A percentile compares a stretch with the other conserved stretches of the same genome.
phyloP scores from a whole-genome alignment of 805 yeast genomes.

The Zygosaccharomyces kombuchaensis region DNA sequence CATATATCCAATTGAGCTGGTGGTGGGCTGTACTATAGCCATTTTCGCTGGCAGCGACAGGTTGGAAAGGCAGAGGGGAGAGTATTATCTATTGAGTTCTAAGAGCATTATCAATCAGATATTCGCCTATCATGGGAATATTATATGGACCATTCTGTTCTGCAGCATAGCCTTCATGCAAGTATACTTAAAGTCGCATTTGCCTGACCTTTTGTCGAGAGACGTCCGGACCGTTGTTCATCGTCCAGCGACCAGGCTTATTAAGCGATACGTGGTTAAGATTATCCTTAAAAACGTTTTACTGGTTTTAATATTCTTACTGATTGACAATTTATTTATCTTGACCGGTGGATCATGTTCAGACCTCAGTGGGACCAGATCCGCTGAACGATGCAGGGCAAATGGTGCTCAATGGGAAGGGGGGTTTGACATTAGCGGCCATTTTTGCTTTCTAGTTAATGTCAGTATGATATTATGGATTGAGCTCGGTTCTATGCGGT shows the following conservation, averaged over 20 bases:
- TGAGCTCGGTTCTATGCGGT: slow-evolving; percentile 27
- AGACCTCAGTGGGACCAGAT: slow-evolving; percentile 18
- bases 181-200: slow-evolving; percentile 10
- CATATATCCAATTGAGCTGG: slow-evolving; percentile 19
- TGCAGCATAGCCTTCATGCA: slow-evolving; percentile 20
- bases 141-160: slow-evolving; percentile 29
- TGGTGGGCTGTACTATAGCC: slow-evolving; percentile 21
- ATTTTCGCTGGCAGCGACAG: slow-evolving; percentile 17
- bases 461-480: slow-evolving; percentile 41
- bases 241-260: slow-evolving; percentile 3
- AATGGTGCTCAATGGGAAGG: slow-evolving; percentile 41
- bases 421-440: slow-evolving; percentile 55
- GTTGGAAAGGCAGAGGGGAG: slow-evolving; percentile 17
- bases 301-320: slow-evolving; percentile 24
- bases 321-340: slow-evolving; percentile 34
- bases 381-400: slow-evolving; percentile 34
- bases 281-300: slow-evolving; percentile 24
- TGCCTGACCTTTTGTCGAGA: slow-evolving; percentile 14
- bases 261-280: slow-evolving; percentile 26
- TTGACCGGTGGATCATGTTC: slow-evolving; percentile 36
- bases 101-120: slow-evolving; percentile 30
- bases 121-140: slow-evolving; percentile 38
- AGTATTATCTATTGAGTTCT: slow-evolving; percentile 26
- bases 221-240: slow-evolving; percentile 8
- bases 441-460: slow-evolving; percentile 43